Conservation (phyloP, 2,329 filamentous ascomycete genomes). For the Diplodia mutila region DNA sequence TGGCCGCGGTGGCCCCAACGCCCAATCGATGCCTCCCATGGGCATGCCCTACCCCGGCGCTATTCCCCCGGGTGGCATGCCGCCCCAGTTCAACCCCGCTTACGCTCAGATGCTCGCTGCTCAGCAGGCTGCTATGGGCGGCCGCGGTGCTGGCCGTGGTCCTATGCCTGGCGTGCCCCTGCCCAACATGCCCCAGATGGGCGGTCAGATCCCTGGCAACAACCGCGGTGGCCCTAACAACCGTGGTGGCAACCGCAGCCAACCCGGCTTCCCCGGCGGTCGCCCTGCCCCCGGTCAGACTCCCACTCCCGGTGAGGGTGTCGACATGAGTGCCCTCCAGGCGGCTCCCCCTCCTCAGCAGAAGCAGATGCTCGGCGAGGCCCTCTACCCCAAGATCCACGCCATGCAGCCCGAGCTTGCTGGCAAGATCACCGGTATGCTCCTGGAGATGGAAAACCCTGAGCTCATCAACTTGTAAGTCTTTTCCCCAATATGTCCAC, state of each 20-base stretch:
- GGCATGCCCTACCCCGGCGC: conserved; percentile 73
- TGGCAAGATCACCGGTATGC: conserved; percentile 99
- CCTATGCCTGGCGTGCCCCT: conserved; percentile 68
- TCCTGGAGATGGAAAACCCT: conserved; percentile 97
- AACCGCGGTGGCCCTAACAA: conserved; percentile 45
- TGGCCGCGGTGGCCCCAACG: conserved; percentile 77
- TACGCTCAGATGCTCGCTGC: conserved; percentile 77
- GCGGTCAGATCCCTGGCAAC: conserved; percentile 46
- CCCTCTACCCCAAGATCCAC: conserved; percentile 98
- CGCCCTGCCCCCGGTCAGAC: conserved; percentile 29
- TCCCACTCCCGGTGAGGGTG: conserved; percentile 38
- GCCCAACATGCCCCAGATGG: conserved; percentile 65
- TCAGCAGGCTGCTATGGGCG: conserved; percentile 54
- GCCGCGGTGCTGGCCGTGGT: conserved; percentile 65
- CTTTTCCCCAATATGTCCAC: neutral
- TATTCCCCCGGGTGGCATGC: conserved; percentile 65
- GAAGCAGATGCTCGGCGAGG: conserved; percentile 98
- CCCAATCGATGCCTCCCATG: conserved; percentile 83
- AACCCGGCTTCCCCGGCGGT: conserved; percentile 40
- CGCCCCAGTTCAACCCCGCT: conserved; percentile 76
- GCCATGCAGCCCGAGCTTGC: conserved; percentile 92
- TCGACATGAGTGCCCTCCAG: conserved; percentile 57
- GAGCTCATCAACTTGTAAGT: conserved; percentile 96
- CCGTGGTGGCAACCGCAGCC: conserved; percentile 40
- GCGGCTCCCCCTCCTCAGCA: conserved; percentile 72